Base-by-base conservation (phyloP, 495 filamentous ascomycete species). In the Podospora didyma region DNA sequence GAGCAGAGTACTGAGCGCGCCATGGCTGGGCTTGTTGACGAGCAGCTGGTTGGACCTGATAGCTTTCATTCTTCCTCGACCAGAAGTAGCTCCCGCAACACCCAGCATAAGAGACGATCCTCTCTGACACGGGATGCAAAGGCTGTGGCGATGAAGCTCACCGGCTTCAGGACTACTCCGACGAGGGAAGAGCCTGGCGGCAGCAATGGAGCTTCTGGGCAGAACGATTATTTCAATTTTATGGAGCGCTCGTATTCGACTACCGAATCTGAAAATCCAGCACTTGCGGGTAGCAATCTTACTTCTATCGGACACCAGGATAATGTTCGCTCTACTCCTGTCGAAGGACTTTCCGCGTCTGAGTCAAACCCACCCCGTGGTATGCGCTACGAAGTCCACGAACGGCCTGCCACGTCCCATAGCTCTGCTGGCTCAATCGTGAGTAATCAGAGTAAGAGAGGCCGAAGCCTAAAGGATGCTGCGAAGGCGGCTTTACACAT, bases 111-210 rank as follows among this genome's bases (percentile, higher is more conserved):
- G 7, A 57, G 65, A 31, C 62, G 69, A 6, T 57, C 63, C 2
- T 70, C 69, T 10, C 48, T 70, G 12, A 62, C 61, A 2, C 60
- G 59, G 21, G 67, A 72, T 9, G 65, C 67, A 17, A 68, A 54
- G 51, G 55, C 53, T 7, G 60, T 59, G 12, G 69, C 69, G 2
- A 60, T 63, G 67, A 69, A 62, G 50, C 58, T 71, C 45, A 51
- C 64, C 7, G 59, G 62, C 17, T 37, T 59, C 2, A 64, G 28
- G 41, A n/a, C 58, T 6, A 46, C 56, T 12, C 47, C 62, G 1
- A 41, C 45, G 7, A 61, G 41, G 55, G 58, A 58, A 1, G 59
- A 64, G 34, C 12, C 31, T 16, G 14, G 3, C 7, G 21, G 19
- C 11, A 12, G 31, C 11, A 64, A 31, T 19, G 48, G 41, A 23